A percentile compares a stretch with the other conserved stretches of the same genome.
These are phyloP conservation scores for Patellifolia procumbens DNA, from an alignment of 179 eudicot species.

Conservation along the genomic window DNA sequence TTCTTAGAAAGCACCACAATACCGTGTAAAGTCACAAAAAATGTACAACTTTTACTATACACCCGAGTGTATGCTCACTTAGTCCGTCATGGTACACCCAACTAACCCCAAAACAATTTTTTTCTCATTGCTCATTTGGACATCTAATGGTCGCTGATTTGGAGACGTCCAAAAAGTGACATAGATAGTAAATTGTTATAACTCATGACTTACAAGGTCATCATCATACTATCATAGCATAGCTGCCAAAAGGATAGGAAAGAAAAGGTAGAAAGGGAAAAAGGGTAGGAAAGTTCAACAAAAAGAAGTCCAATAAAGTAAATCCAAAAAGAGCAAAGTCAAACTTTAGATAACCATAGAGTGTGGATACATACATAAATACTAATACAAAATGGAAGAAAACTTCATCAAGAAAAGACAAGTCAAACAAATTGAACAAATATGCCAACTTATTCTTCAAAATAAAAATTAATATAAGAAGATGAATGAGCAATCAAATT, in stretches of 20 bases:
- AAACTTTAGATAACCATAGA: background rate
- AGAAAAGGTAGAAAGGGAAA: background rate
- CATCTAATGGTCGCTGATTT: too few relatives aligned
- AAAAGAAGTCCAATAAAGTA: background rate
- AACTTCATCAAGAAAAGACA: background rate
- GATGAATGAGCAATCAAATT: background rate
- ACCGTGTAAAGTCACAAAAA: too few relatives aligned
- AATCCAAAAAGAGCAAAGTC: background rate
- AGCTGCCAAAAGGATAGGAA: background rate
- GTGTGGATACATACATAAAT: background rate
- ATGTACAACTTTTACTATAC: too few relatives aligned
- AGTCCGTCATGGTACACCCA: too few relatives aligned
- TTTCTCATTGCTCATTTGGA: too few relatives aligned
- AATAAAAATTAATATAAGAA: background rate
- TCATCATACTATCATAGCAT: background rate
- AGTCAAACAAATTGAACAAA: background rate
- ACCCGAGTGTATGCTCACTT: too few relatives aligned
- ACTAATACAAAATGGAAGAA: background rate
- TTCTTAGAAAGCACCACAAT: background rate
- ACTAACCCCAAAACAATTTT: too few relatives aligned
- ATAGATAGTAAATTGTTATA: too few relatives aligned
- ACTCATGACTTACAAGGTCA: too few relatives aligned
- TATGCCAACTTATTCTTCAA: too few relatives aligned
- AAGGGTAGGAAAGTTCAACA: slow-evolving; percentile 7
- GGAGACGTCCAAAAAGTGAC: too few relatives aligned